Conservation (phyloP, 164 flowering plant species). For the Akebia trifoliata region DNA sequence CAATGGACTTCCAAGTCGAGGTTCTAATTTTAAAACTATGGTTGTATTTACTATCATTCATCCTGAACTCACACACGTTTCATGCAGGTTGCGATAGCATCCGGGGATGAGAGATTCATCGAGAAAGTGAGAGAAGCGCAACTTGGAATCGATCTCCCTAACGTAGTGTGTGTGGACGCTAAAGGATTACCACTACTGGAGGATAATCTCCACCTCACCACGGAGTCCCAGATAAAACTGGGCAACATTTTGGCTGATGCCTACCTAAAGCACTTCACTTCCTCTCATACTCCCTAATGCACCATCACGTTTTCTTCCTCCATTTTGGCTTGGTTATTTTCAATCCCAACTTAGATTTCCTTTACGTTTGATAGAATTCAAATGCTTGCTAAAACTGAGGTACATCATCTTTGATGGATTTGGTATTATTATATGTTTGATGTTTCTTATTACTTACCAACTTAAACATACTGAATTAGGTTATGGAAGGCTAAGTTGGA, state of each 20-base stretch:
- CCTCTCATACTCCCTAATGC: neutral
- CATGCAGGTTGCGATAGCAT: constrained; percentile 73
- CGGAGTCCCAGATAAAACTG: constrained; percentile 49
- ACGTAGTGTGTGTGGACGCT: constrained; percentile 69
- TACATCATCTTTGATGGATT: no score
- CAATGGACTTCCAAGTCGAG: neutral
- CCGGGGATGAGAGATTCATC: constrained; percentile 46
- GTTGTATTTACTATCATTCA: no score
- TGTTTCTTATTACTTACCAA: no score
- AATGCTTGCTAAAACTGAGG: no score
- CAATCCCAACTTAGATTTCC: no score
- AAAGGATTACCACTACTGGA: constrained; percentile 52
- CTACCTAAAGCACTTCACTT: constrained; percentile 36
- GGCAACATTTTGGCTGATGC: constrained; percentile 61
- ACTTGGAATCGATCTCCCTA: constrained; percentile 36
- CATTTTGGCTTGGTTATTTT: no score
- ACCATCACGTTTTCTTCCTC: neutral
- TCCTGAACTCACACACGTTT: neutral
- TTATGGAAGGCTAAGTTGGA: no score
- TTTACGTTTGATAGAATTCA: no score
- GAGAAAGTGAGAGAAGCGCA: constrained; percentile 75
- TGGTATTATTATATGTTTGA: no score
- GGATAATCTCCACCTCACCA: constrained; percentile 66
- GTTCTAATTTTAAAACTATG: no score
- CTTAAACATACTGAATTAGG: no score